Conservation (phyloP, 1,139 yeast genomes). For the Eremothecium cymbalariae region DNA sequence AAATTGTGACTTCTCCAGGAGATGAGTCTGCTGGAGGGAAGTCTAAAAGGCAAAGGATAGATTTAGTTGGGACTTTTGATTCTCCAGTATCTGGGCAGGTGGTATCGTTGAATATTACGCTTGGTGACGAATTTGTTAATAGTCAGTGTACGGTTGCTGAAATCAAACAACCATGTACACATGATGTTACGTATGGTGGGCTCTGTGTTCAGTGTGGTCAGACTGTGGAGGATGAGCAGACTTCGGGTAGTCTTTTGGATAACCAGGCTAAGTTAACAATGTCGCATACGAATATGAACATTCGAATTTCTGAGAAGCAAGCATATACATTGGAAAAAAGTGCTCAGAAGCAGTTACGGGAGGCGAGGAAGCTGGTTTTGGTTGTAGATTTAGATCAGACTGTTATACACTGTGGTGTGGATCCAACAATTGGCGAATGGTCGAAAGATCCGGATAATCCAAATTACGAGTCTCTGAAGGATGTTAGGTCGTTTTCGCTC, state of each 20-base stretch:
- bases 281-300: constrained; percentile 84
- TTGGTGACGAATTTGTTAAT: constrained; percentile 54
- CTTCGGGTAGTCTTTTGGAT: constrained; percentile 34
- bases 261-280: constrained; percentile 39
- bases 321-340: constrained; percentile 75
- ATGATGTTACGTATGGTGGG: constrained; percentile 93
- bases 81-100: constrained; percentile 74
- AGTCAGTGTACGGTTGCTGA: constrained; percentile 44
- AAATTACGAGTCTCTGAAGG: constrained; percentile 74
- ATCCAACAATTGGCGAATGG: constrained; percentile 97
- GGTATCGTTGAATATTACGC: constrained; percentile 40
- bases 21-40: constrained; percentile 12
- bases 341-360: constrained; percentile 52
- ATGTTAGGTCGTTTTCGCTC: constrained; percentile 66
- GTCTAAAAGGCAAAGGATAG: constrained; percentile 39
- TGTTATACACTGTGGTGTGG: constrained; percentile 95
- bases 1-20: constrained; percentile 23
- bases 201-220: constrained; percentile 91
- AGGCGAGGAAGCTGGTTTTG: constrained; percentile 63
- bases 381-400: constrained; percentile 98
- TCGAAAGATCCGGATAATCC: constrained; percentile 79
- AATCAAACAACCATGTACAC: constrained; percentile 79
- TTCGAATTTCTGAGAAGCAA: constrained; percentile 76
- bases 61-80: constrained; percentile 65
- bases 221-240: constrained; percentile 70